These are phyloP conservation scores for Monilinia polystroma DNA, from an alignment of 2,329 filamentous ascomycete genomes.

Conservation along the genomic window DNA sequence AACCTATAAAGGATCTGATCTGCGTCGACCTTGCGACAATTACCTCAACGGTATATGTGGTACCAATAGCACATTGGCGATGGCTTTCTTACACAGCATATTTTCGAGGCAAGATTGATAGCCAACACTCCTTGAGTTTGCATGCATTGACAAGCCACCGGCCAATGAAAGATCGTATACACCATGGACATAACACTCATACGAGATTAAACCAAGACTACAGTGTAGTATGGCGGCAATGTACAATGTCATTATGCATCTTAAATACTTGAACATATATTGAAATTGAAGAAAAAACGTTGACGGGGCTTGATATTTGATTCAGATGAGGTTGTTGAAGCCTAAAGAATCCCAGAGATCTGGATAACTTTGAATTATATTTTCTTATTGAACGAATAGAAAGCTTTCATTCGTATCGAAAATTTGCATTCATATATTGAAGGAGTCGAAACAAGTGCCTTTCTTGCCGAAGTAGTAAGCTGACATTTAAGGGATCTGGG, in stretches of 20 bases:
- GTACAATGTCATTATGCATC: background rate
- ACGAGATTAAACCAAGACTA: background rate
- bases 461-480: background rate
- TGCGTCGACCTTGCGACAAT: background rate
- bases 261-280: background rate
- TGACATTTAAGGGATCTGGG: background rate
- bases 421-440: background rate
- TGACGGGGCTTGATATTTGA: background rate
- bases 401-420: background rate
- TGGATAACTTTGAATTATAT: no score
- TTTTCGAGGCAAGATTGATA: slow-evolving; percentile 17
- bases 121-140: slow-evolving; percentile 1
- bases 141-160: slow-evolving; percentile 11
- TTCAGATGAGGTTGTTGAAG: background rate
- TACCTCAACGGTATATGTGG: background rate
- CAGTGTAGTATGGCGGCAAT: background rate
- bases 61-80: background rate
- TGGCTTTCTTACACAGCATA: slow-evolving; percentile 1
- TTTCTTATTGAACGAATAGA: background rate
- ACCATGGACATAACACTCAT: background rate
- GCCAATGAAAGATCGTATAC: background rate
- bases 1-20: background rate
- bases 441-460: background rate
- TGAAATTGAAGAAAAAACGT: background rate
- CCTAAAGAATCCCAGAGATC: background rate